Percentiles rank a stretch among this genome's conserved stretches.
phyloP scores from a whole-genome alignment of 768 basidiomycete genomes.

The Leccinum truebloodii region DNA sequence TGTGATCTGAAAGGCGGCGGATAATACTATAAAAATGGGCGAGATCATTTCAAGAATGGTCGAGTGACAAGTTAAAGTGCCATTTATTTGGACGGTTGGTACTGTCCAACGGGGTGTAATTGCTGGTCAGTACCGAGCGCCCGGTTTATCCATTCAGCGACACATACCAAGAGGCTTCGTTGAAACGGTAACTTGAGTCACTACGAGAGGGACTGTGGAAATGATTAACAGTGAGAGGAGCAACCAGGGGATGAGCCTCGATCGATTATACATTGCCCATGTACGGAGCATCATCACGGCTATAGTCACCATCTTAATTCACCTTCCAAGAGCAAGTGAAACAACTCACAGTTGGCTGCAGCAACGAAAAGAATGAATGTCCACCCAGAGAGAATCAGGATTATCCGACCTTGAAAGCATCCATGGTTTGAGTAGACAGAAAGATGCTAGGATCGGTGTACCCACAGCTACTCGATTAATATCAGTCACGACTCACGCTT shows the following conservation, averaged over 20 bases:
- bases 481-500: neutral
- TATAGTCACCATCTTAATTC: neutral
- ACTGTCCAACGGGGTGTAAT: neutral
- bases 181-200: too few relatives aligned
- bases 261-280: slow-evolving; percentile 1
- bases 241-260: neutral
- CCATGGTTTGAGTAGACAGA: neutral
- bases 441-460: neutral
- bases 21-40: too few relatives aligned
- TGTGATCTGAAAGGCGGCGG: neutral
- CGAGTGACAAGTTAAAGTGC: neutral
- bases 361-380: neutral
- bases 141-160: too few relatives aligned
- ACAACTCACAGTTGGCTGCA: slow-evolving; percentile 10
- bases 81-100: neutral
- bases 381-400: neutral
- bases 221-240: too few relatives aligned
- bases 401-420: neutral
- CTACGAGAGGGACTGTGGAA: too few relatives aligned
- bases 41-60: neutral
- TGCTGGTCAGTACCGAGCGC: too few relatives aligned
- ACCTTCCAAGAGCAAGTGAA: too few relatives aligned
- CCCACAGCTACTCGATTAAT: neutral
- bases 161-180: neutral
- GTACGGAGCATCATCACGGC: slow-evolving; percentile 5